Base-by-base conservation (phyloP, 2,329 filamentous ascomycete species). In the Bimuria novae-zelandiae region DNA sequence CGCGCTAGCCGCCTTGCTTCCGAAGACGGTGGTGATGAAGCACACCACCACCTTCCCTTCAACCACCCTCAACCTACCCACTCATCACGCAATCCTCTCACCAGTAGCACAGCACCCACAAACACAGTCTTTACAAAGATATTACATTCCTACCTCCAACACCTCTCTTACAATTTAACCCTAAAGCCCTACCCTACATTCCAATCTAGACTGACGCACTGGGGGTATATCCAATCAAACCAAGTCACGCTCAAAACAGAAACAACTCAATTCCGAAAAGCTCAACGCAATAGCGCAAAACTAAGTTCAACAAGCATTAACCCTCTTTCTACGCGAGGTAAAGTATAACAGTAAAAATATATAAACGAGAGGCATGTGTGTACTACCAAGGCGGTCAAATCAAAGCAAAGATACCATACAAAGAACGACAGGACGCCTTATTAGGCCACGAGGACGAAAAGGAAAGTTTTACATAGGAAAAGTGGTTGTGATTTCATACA, bases 221-320 rank as follows among this genome's bases (percentile, higher is more conserved):
- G 55, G 61, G 63, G 60, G 58, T 65, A 67, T 65, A 64, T 65
- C 59, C 61, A 61, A 60, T 56, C 56, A 61, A 57, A 49, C 55
- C n/a, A n/a, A n/a, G n/a, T 54, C 51, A 39, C 48, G 53, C 54
- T 52, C 25, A 10, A 27, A 52, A 53, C 56, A 58, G 57, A 51
- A 35, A 52, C 42, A 47, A 27, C 25, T 47, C 47, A 50, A 48
- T n/a, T 23, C 25, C n/a, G n/a, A 55, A 48, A 36, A 21, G 36
- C 50, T 44, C 33, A 49, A 48, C 46, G 17, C 46, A 61, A 30
- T 12, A 29, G n/a, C n/a, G n/a, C n/a, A n/a, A n/a, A n/a, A n/a
- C n/a, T n/a, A n/a, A n/a, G n/a, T n/a, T n/a, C n/a, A 37, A 42
- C 53, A 61, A 59, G 49, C 54, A 63, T 59, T 42, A 27, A 32